A percentile compares a stretch with the other conserved stretches of the same genome.
phyloP scores from a whole-genome alignment of 176 grass and related monocot genomes.

The Ensete glaucum region DNA sequence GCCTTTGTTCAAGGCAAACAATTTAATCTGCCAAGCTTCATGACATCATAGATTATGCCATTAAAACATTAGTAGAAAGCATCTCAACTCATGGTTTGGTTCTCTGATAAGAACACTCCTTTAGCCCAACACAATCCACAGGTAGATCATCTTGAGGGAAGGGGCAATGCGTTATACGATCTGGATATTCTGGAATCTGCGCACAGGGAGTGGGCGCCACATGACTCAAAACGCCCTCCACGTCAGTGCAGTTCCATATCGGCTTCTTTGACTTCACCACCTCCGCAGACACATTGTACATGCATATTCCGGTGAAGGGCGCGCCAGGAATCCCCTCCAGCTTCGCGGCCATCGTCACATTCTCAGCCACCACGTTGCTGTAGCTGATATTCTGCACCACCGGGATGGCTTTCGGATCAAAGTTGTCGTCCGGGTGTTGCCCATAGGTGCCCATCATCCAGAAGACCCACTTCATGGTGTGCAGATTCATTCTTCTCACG shows the following conservation, averaged over 20 bases:
- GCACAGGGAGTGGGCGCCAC: slow-evolving; percentile 37
- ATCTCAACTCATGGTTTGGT: neutral
- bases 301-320: slow-evolving; percentile 71
- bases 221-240: slow-evolving; percentile 35
- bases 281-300: slow-evolving; percentile 29
- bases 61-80: too few species aligned
- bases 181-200: slow-evolving; percentile 5
- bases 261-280: slow-evolving; percentile 26
- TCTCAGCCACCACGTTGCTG: slow-evolving; percentile 57
- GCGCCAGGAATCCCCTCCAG: slow-evolving; percentile 59
- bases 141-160: slow-evolving; percentile 35
- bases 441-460: slow-evolving; percentile 74
- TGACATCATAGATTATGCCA: too few species aligned
- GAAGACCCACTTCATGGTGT: slow-evolving; percentile 92
- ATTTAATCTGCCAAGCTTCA: too few species aligned
- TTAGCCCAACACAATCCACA: neutral
- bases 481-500: slow-evolving; percentile 45
- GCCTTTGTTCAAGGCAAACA: too few species aligned
- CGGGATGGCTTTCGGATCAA: slow-evolving; percentile 51
- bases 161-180: slow-evolving; percentile 26
- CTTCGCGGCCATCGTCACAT: slow-evolving; percentile 51
- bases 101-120: neutral
- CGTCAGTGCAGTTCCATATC: slow-evolving; percentile 80
- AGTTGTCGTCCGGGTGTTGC: slow-evolving; percentile 60
- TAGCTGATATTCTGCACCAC: slow-evolving; percentile 40